These are phyloP conservation scores for Hymenoscyphus salicellus DNA, from an alignment of 2,329 filamentous ascomycete species.

Conservation along the genomic window DNA sequence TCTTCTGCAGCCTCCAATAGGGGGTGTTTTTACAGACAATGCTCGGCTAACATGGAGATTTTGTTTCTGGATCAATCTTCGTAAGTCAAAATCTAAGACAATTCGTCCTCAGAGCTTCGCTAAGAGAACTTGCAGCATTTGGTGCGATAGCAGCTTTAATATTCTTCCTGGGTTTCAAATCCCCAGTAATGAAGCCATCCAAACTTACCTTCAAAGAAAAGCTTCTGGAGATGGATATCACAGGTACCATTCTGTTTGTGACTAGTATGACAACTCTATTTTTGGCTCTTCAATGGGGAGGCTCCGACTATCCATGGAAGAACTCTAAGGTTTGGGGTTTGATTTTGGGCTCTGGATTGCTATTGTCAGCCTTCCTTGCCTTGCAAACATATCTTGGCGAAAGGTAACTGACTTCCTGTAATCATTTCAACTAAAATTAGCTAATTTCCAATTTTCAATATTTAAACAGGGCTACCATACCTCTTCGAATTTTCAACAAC, in stretches of 20 bases:
- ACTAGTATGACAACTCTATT: slow-evolving; percentile 41
- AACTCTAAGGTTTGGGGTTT: slow-evolving; percentile 41
- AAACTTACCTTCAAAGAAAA: slow-evolving; percentile 41
- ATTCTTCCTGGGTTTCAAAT: slow-evolving; percentile 40
- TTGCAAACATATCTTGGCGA: slow-evolving; percentile 42
- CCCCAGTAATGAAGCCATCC: slow-evolving; percentile 26
- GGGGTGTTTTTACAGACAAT: slow-evolving; percentile 34
- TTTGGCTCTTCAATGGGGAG: slow-evolving; percentile 46
- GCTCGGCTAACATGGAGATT: slow-evolving; percentile 18
- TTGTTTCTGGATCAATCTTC: slow-evolving; percentile 22
- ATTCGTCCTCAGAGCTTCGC: neutral
- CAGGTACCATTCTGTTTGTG: slow-evolving; percentile 45
- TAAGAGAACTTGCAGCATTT: neutral
- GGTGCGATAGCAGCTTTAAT: slow-evolving; percentile 32
- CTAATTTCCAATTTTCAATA: neutral
- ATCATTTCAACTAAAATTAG: slow-evolving; percentile 23
- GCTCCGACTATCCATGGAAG: slow-evolving; percentile 43
- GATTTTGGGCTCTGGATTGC: slow-evolving; percentile 36
- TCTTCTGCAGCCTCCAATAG: slow-evolving; percentile 28
- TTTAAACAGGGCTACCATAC: slow-evolving; percentile 41
- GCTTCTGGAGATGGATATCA: slow-evolving; percentile 44
- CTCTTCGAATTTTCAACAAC: slow-evolving; percentile 37
- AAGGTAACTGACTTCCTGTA: slow-evolving; percentile 24
- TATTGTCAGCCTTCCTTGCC: slow-evolving; percentile 36
- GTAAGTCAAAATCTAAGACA: slow-evolving; percentile 35